Evolutionary conservation across 139 green algal genomes (phyloP).

Genomic region (Edaphochlamys debaryana): DNA sequence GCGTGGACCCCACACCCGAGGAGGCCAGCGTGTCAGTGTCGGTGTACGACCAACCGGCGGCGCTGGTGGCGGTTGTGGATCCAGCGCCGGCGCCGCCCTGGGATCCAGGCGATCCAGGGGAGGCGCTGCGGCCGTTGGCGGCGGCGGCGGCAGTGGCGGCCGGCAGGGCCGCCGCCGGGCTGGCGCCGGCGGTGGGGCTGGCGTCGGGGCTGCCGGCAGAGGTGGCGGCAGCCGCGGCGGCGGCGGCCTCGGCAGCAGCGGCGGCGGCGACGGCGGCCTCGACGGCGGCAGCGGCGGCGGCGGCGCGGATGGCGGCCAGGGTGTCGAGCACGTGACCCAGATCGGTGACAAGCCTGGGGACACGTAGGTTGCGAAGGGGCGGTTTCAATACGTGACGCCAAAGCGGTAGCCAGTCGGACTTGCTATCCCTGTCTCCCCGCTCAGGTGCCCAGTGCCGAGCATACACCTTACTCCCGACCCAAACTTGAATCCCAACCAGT

Average conservation of each 20-base stretch:
- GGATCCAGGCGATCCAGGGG: background rate
- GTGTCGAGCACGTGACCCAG: background rate
- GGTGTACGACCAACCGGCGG: conserved; percentile 6
- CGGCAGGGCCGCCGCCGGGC: background rate
- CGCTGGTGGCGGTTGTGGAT: conserved; percentile 4
- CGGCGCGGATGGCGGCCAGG: background rate
- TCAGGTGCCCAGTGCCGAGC: too few relatives aligned
- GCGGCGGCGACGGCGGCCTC: background rate
- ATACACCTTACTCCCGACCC: too few relatives aligned
- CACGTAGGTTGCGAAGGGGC: too few relatives aligned
- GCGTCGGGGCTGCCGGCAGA: background rate
- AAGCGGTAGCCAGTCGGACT: too few relatives aligned
- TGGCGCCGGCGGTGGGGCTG: too few relatives aligned
- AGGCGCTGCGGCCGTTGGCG: background rate
- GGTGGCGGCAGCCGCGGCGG: background rate
- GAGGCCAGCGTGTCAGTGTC: too few relatives aligned
- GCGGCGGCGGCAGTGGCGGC: background rate
- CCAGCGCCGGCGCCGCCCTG: background rate
- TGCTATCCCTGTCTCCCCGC: too few relatives aligned
- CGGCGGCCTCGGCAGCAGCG: background rate
- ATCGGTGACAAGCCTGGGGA: conserved; percentile 3
- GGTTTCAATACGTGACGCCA: too few relatives aligned
- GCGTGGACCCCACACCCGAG: too few relatives aligned
- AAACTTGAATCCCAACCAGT: too few relatives aligned
- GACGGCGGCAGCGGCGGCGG: background rate